Conservation (phyloP, 768 basidiomycete genomes). For the Tephrocybe sp. region DNA sequence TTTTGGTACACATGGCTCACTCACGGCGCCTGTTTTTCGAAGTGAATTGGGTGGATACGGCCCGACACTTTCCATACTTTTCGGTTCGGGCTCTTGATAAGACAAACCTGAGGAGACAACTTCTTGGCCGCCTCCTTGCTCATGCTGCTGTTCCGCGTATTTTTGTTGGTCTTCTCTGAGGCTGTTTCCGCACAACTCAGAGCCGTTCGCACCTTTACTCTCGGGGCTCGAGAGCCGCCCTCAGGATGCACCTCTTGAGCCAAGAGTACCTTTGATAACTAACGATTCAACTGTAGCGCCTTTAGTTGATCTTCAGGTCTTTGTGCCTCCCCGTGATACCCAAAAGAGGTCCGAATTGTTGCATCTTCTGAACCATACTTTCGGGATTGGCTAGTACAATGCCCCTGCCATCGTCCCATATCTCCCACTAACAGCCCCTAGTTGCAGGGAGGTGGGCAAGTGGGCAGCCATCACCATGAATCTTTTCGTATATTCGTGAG, state of each 20-base stretch:
- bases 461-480: constrained; percentile 62
- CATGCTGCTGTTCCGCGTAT: neutral
- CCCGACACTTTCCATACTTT: no score
- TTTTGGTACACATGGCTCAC: no score
- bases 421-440: constrained; percentile 46
- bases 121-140: no score
- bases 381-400: constrained; percentile 29
- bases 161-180: neutral
- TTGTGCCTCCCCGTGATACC: constrained; percentile 29
- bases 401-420: constrained; percentile 26
- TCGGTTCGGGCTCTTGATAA: no score
- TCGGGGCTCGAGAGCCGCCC: constrained; percentile 14
- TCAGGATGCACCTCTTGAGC: constrained; percentile 13
- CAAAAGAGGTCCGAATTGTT: constrained; percentile 24
- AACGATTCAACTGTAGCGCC: constrained; percentile 27
- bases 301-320: constrained; percentile 30
- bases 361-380: constrained; percentile 27
- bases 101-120: no score
- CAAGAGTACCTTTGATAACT: constrained; percentile 27
- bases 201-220: constrained; percentile 23
- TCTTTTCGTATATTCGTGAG: constrained; percentile 52
- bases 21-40: no score
- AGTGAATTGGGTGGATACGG: no score
- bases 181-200: constrained; percentile 15
- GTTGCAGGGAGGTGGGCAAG: constrained; percentile 53